A percentile compares a stretch with the other conserved stretches of the same genome.
Evolutionary conservation across 192 early-diverging fungal species (phyloP).

Genomic region (Funneliformis mosseae): DNA sequence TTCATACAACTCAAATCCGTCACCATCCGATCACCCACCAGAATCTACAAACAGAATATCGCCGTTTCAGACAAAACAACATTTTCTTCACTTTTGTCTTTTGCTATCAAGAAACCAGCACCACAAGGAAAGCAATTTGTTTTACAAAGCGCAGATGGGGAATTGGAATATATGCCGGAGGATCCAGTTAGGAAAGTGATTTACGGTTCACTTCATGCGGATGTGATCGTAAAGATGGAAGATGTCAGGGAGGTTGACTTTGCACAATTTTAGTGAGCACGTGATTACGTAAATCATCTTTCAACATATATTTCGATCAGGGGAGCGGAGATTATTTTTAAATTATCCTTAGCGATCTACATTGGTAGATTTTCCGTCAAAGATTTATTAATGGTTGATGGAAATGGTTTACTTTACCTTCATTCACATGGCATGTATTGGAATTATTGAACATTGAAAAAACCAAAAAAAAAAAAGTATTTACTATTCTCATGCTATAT

Average conservation of each 20-base stretch:
- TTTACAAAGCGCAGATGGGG: constrained; percentile 28
- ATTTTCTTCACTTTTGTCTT: constrained; percentile 20
- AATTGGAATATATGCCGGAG: constrained; percentile 35
- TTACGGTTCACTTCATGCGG: constrained; percentile 18
- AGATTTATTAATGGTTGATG: neutral
- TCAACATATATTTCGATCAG: neutral
- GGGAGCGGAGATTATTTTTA: neutral
- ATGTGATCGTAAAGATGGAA: constrained; percentile 29
- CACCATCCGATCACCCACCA: constrained; percentile 29
- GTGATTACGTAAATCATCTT: neutral
- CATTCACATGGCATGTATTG: neutral
- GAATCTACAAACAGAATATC: constrained; percentile 26
- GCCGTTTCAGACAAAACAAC: constrained; percentile 31
- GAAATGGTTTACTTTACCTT: neutral
- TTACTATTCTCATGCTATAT: neutral
- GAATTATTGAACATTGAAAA: neutral
- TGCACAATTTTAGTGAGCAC: constrained; percentile 17
- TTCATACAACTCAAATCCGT: constrained; percentile 29
- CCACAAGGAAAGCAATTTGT: constrained; percentile 33
- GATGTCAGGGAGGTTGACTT: constrained; percentile 33
- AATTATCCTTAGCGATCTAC: neutral
- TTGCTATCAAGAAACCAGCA: constrained; percentile 28
- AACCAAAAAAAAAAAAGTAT: neutral
- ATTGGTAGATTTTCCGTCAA: neutral
- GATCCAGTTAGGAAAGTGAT: constrained; percentile 31